Percentiles rank a stretch among this genome's conserved stretches.
These are phyloP conservation scores for Neurospora intermedia DNA, from an alignment of 495 filamentous ascomycete genomes.

Conservation along the genomic window DNA sequence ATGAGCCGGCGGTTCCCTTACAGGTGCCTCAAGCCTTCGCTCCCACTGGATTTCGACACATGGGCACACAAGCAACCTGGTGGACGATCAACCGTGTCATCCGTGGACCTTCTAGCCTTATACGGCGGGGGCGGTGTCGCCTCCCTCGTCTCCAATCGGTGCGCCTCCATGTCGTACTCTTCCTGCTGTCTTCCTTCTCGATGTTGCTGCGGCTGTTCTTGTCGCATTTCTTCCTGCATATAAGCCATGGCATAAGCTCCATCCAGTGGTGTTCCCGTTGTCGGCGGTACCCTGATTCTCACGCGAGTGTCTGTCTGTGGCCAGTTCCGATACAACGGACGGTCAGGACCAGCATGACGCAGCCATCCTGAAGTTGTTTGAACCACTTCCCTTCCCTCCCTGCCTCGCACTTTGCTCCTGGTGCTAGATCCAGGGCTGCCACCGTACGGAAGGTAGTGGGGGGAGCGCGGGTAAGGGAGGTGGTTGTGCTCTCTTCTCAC, in stretches of 20 bases:
- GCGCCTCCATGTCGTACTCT: neutral
- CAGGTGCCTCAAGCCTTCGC: neutral
- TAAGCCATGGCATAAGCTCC: neutral
- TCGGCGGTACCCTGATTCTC: neutral
- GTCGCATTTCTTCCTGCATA: neutral
- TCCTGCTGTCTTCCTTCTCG: neutral
- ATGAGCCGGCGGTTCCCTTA: neutral
- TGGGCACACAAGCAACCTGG: neutral
- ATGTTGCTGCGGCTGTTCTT: neutral
- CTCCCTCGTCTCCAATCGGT: neutral
- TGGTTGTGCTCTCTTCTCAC: neutral
- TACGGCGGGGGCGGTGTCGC: neutral
- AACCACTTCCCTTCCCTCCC: neutral
- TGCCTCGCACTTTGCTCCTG: neutral
- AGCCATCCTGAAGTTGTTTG: neutral
- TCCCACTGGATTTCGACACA: neutral
- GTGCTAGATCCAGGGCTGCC: neutral
- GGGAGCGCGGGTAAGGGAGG: neutral
- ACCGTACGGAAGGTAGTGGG: neutral
- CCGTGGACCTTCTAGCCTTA: neutral
- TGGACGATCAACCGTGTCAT: neutral
- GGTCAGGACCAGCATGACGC: neutral
- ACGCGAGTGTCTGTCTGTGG: neutral
- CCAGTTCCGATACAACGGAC: neutral
- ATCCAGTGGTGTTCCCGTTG: neutral